phyloP scores from a whole-genome alignment of 345 rosid genomes.

The Pistacia integerrima region DNA sequence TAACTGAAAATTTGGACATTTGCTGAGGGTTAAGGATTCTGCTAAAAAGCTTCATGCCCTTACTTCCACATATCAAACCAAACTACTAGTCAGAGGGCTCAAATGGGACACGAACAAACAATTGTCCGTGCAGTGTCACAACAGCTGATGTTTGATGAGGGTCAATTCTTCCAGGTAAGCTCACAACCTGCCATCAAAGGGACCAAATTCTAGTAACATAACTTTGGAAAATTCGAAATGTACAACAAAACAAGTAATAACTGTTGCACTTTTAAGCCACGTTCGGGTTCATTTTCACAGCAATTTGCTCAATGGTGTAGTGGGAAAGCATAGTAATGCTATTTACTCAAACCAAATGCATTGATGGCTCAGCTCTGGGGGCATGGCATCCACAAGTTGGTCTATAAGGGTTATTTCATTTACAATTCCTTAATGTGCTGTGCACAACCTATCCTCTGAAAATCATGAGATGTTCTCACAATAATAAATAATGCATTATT shows the following conservation, averaged over 20 bases:
- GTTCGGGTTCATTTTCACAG: neutral
- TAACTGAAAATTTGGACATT: neutral
- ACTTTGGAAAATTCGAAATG: neutral
- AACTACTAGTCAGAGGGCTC: slow-evolving; percentile 37
- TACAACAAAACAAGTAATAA: neutral
- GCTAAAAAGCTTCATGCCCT: neutral
- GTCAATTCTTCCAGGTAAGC: slow-evolving; percentile 63
- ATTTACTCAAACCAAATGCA: no score
- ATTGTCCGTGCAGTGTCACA: slow-evolving; percentile 72
- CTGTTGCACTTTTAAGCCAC: neutral
- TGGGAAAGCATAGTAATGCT: neutral
- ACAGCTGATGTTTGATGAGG: slow-evolving; percentile 74
- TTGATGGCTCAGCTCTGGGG: no score
- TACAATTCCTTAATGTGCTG: neutral
- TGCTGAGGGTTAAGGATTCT: neutral
- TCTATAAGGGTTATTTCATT: neutral
- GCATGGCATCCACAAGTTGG: no score
- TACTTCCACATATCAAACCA: neutral
- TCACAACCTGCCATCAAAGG: slow-evolving; percentile 50
- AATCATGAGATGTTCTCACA: neutral
- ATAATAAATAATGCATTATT: neutral
- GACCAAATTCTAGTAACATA: neutral
- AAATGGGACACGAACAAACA: slow-evolving; percentile 68
- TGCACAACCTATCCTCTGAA: neutral
- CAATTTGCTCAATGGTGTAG: neutral